A percentile compares a stretch with the other conserved stretches of the same genome.
These are phyloP conservation scores for Salicornia ramosissima DNA, from an alignment of 148 eudicot species.

Conservation along the genomic window DNA sequence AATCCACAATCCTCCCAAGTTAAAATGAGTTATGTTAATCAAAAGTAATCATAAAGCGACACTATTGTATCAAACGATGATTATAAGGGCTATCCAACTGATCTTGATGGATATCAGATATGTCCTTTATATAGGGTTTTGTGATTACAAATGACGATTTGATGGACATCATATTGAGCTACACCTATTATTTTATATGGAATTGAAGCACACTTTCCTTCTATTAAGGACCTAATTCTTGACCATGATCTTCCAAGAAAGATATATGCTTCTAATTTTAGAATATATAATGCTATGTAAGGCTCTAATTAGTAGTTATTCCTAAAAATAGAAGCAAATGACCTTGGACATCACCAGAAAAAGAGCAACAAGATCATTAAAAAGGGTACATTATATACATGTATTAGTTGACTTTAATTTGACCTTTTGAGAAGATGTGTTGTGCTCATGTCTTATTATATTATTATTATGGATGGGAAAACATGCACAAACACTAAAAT, in stretches of 20 bases:
- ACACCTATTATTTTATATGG: too few species aligned
- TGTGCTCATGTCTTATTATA: constrained; percentile 2
- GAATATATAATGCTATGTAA: background rate
- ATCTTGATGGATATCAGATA: too few species aligned
- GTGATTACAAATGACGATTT: too few species aligned
- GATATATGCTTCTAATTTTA: constrained; percentile 12
- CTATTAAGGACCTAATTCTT: background rate
- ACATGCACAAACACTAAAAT: too few species aligned
- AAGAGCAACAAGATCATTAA: constrained; percentile 6
- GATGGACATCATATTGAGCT: too few species aligned
- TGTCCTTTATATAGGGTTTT: too few species aligned
- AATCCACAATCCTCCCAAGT: too few species aligned
- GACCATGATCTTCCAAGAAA: constrained; percentile 11
- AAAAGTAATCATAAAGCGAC: too few species aligned
- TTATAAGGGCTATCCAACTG: too few species aligned
- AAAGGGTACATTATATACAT: background rate
- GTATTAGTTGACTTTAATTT: constrained; percentile 1
- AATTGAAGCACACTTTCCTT: too few species aligned
- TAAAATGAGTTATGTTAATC: too few species aligned
- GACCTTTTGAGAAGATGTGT: background rate
- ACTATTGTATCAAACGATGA: too few species aligned
- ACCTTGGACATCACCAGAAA: background rate
- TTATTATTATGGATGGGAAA: background rate
- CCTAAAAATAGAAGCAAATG: background rate
- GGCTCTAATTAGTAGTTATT: background rate